Percentiles rank a stretch among this genome's conserved stretches.
Conservation (phyloP, 352 stramenopile genomes). For the Pythium coloratum region DNA sequence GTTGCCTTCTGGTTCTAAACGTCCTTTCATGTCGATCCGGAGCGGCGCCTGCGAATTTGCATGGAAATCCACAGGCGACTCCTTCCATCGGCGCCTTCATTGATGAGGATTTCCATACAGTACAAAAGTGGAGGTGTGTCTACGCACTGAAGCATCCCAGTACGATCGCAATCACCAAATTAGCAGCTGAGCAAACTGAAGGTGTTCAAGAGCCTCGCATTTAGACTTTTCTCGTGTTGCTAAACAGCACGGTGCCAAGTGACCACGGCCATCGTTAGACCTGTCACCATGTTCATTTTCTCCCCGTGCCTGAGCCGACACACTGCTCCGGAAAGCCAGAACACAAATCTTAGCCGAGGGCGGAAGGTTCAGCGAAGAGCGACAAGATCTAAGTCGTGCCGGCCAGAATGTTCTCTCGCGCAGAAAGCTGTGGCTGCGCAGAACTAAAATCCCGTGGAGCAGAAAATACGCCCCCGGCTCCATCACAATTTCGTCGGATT, state of each 20-base stretch:
- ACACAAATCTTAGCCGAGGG: conserved; percentile 20
- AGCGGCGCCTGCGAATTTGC: neutral
- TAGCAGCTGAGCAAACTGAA: neutral
- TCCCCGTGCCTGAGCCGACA: neutral
- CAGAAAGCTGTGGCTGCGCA: neutral
- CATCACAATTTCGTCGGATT: neutral
- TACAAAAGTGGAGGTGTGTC: neutral
- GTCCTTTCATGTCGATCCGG: conserved; percentile 16
- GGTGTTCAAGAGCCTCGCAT: neutral
- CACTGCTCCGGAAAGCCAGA: neutral
- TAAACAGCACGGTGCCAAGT: neutral
- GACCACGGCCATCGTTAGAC: neutral
- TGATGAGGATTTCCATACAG: neutral
- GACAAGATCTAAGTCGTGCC: neutral
- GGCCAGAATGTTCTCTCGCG: conserved; percentile 13
- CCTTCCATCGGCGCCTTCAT: neutral
- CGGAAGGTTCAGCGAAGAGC: conserved; percentile 18
- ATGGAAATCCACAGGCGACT: neutral
- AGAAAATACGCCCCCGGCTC: neutral
- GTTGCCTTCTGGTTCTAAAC: conserved; percentile 10
- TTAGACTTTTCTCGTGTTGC: neutral
- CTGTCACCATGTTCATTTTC: conserved; percentile 6
- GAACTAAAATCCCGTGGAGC: neutral
- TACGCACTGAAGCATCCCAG: neutral
- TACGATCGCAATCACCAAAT: neutral